These are phyloP conservation scores for Cladosporium velox DNA, from an alignment of 2,329 filamentous ascomycete species.

Conservation along the genomic window DNA sequence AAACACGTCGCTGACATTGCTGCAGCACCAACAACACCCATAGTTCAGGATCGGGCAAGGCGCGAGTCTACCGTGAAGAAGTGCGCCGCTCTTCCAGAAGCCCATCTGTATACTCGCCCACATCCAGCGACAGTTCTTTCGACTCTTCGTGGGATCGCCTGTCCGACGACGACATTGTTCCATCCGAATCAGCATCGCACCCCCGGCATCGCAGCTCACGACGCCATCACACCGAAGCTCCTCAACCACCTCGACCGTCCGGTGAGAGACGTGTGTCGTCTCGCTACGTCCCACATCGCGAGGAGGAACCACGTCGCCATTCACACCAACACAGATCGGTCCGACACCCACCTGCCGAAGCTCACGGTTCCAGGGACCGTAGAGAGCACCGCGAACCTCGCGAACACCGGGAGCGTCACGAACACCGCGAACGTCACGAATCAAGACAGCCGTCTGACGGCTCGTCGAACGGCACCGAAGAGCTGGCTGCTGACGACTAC, in stretches of 20 bases:
- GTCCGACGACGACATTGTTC: slow-evolving; percentile 48
- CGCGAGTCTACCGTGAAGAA: slow-evolving; percentile 14
- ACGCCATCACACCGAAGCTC: slow-evolving; percentile 38
- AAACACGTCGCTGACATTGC: slow-evolving; percentile 13
- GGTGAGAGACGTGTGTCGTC: slow-evolving; percentile 38
- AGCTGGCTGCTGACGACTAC: slow-evolving; percentile 50
- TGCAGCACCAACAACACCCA: slow-evolving; percentile 15
- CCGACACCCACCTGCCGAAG: slow-evolving; percentile 21
- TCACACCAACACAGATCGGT: slow-evolving; percentile 28
- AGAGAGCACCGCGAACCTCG: slow-evolving; percentile 27
- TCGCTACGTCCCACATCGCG: slow-evolving; percentile 33
- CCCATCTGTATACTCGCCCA: slow-evolving; percentile 34
- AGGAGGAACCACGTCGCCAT: slow-evolving; percentile 29
- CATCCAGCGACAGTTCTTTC: slow-evolving; percentile 32
- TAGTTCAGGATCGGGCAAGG: slow-evolving; percentile 21
- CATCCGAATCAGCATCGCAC: slow-evolving; percentile 53
- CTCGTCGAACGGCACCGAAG: slow-evolving; percentile 38
- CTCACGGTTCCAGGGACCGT: slow-evolving; percentile 26
- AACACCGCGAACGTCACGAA: slow-evolving; percentile 26
- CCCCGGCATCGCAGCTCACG: slow-evolving; percentile 36
- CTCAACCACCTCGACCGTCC: slow-evolving; percentile 37
- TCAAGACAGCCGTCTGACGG: slow-evolving; percentile 37
- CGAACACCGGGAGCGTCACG: slow-evolving; percentile 23
- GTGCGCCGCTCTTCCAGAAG: slow-evolving; percentile 26
- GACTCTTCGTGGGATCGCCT: slow-evolving; percentile 35